Base-by-base conservation (phyloP, 345 rosid species). In the Kernera saxatilis region DNA sequence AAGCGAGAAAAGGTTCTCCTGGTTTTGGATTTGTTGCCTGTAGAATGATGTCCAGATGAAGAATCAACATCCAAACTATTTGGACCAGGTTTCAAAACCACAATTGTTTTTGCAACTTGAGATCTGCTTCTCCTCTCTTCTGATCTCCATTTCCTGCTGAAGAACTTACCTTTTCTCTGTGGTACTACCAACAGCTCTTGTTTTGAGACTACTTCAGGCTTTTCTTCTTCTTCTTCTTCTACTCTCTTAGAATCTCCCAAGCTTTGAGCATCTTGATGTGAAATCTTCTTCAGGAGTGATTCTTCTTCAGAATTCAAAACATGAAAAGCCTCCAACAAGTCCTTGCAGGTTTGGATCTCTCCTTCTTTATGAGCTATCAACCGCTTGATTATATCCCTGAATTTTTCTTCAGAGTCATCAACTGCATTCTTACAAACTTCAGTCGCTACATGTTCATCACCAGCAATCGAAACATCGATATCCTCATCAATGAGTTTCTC, bases 281-380 rank as follows among this genome's bases (percentile, higher is more conserved):
- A 74, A 68, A 78, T 78, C 78, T 86, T 84, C 32, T 73, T 73
- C 58, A 77, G 37, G 76, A 85, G 81, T 59, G 88, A 54, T 65
- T 94, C 97, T 80, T 87, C 92, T 64, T 88, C 88, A 48, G 86
- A 85, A 82, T 74, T 76, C 63, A 85, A 84, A 75, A 81, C 77
- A 80, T 84, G 87, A 77, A 94, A 88, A 0, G 92, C 99, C 61
- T 91, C 89, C 78, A 80, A 73, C 32, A 91, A 79, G 66, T 89
- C 96, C 52, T 78, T 85, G 64, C 82, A 81, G 43, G 81, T 88
- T 29, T 59, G 60, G 8, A 64, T 82, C 50, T 79, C 78, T n/a
- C 69, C 51, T 33, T 88, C 82, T 79, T 86, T 85, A 70, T 83
- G 92, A 73, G 83, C 85, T 54, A 89, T 73, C 71, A 90, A 81